A percentile compares a stretch with the other conserved stretches of the same genome.
Evolutionary conservation across 306 rosid species (phyloP).

Genomic region (Trifolium subterraneum): DNA sequence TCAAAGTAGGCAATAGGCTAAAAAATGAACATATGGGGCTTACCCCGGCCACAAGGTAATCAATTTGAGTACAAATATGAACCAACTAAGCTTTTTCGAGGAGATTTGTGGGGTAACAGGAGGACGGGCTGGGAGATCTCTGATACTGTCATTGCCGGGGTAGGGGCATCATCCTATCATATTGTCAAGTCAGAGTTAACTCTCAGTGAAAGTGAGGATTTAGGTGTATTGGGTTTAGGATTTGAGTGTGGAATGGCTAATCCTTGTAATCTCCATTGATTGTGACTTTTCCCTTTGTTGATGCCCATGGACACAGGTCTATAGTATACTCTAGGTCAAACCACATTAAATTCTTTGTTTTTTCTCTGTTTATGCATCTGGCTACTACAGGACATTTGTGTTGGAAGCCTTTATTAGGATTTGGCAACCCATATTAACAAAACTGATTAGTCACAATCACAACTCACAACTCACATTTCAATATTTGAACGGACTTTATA

Average conservation of each 20-base stretch:
- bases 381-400: constrained; percentile 1
- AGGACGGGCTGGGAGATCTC: background rate
- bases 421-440: background rate
- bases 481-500: constrained; percentile 10
- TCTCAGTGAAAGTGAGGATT: constrained; percentile 7
- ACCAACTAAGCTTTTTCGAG: constrained; percentile 24
- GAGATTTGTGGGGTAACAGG: constrained; percentile 22
- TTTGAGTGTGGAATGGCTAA: background rate
- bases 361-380: constrained; percentile 20
- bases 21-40: constrained; percentile 1
- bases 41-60: background rate
- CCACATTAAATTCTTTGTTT: background rate
- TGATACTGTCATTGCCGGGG: background rate
- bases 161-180: background rate
- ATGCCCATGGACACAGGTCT: constrained; percentile 7
- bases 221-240: background rate
- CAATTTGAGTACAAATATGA: background rate
- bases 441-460: background rate
- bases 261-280: constrained; percentile 25
- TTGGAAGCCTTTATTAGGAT: constrained; percentile 30
- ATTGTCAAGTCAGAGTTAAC: background rate
- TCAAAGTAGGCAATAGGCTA: constrained; percentile 8
- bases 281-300: constrained; percentile 11
- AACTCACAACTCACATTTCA: background rate
- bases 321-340: constrained; percentile 6